Conservation (phyloP, 2,329 filamentous ascomycete species). For the Penicillium sp. region DNA sequence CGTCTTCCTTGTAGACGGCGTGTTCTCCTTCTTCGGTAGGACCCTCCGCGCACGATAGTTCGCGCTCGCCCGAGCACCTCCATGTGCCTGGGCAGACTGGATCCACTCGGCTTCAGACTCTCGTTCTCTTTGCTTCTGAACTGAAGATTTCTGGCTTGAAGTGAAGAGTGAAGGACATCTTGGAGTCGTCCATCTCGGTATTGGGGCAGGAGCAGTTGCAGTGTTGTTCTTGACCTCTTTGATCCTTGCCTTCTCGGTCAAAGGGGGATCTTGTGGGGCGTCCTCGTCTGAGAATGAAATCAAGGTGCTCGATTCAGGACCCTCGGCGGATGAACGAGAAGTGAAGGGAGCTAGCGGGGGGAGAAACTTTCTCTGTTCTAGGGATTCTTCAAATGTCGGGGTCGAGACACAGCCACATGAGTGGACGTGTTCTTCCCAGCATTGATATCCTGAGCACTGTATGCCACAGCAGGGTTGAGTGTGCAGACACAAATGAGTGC, state of each 20-base stretch:
- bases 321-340: not conserved
- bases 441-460: slow-evolving; percentile 1
- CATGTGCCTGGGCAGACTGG: not conserved
- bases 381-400: too few relatives aligned
- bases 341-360: too few relatives aligned
- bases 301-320: not conserved
- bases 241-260: not conserved
- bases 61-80: not conserved
- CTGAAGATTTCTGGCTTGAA: not conserved
- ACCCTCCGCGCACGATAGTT: not conserved
- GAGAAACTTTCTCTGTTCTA: not conserved
- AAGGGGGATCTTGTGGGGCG: not conserved
- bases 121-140: not conserved
- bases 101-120: not conserved
- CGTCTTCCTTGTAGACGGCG: not conserved
- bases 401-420: slow-evolving; percentile 2
- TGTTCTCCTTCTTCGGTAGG: not conserved
- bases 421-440: slow-evolving; percentile 7
- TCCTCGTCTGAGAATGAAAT: slow-evolving; percentile 1
- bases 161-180: not conserved
- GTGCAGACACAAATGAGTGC: slow-evolving; percentile 1
- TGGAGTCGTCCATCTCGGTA: not conserved
- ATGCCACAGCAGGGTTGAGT: slow-evolving; percentile 6
- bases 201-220: not conserved
- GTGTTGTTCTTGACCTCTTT: not conserved